phyloP scores from a whole-genome alignment of 2,329 filamentous ascomycete species.

The Microascus cirrosus region DNA sequence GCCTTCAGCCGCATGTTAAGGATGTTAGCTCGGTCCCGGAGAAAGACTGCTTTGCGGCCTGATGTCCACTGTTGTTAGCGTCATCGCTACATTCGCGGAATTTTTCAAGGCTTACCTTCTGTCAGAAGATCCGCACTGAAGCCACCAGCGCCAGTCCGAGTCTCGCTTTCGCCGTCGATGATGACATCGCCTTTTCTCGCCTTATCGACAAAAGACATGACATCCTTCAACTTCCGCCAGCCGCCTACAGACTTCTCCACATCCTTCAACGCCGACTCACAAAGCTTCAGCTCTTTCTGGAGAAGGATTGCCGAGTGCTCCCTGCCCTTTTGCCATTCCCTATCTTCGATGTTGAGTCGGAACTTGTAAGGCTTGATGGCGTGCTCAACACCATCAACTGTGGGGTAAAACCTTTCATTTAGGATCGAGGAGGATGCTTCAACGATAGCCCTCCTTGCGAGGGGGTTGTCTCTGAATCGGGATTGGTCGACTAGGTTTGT shows the following conservation, averaged over 20 bases:
- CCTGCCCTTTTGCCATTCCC: conserved; percentile 76
- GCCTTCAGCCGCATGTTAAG: conserved; percentile 84
- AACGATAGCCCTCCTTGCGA: conserved; percentile 83
- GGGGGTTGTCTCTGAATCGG: conserved; percentile 82
- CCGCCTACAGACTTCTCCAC: conserved; percentile 73
- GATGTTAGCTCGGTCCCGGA: conserved; percentile 81
- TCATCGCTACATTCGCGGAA: not conserved
- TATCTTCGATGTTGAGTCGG: conserved; percentile 86
- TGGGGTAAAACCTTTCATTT: conserved; percentile 92
- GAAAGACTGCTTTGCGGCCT: conserved; percentile 90
- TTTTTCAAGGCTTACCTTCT: conserved; percentile 47
- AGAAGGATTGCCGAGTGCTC: conserved; percentile 72
- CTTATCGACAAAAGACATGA: conserved; percentile 83
- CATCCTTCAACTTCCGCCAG: conserved; percentile 75
- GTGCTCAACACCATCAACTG: conserved; percentile 94
- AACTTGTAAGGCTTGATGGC: conserved; percentile 99
- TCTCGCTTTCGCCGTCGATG: conserved; percentile 76
- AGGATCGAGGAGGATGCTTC: conserved; percentile 84
- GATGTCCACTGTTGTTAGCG: conserved; percentile 13
- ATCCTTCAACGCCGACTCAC: conserved; percentile 63
- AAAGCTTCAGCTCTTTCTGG: conserved; percentile 79
- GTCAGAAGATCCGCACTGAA: conserved; percentile 81
- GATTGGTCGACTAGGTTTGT: conserved; percentile 69
- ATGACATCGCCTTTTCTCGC: conserved; percentile 76
- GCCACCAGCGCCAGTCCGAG: conserved; percentile 75